Conservation (phyloP, 2,329 filamentous ascomycete species). For the Aureobasidium lini region DNA sequence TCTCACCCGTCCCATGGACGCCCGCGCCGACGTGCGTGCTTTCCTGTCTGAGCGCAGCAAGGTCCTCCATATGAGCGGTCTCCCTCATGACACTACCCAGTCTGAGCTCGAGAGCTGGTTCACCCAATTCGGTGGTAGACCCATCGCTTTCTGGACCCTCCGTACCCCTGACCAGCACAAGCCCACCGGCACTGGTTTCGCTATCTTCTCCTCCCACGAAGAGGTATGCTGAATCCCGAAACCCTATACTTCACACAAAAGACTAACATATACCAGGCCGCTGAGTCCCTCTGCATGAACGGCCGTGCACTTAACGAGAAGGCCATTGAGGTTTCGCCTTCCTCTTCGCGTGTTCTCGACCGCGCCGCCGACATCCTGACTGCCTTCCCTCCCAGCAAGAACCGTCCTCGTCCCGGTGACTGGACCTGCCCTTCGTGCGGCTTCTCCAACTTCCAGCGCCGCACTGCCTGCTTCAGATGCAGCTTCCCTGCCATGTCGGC, state of each 20-base stretch:
- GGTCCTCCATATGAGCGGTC: slow-evolving; percentile 93
- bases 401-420: slow-evolving; percentile 90
- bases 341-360: slow-evolving; percentile 92
- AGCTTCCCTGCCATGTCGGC: slow-evolving; percentile 92
- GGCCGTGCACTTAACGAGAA: slow-evolving; percentile 96
- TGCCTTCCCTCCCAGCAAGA: slow-evolving; percentile 97
- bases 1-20: slow-evolving; percentile 90
- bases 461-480: slow-evolving; percentile 97
- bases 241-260: slow-evolving; percentile 3
- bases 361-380: slow-evolving; percentile 92
- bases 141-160: slow-evolving; percentile 98
- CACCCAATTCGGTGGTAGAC: slow-evolving; percentile 93
- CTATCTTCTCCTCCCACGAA: slow-evolving; percentile 97
- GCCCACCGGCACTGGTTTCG: slow-evolving; percentile 96
- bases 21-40: slow-evolving; percentile 87
- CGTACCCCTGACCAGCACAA: slow-evolving; percentile 98
- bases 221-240: slow-evolving; percentile 58
- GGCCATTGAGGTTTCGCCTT: slow-evolving; percentile 96
- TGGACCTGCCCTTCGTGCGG: slow-evolving; percentile 99
- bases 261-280: slow-evolving; percentile 54
- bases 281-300: slow-evolving; percentile 98
- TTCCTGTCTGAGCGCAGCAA: slow-evolving; percentile 96
- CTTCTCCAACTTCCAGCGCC: slow-evolving; percentile 98
- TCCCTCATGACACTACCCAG: slow-evolving; percentile 96
- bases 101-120: slow-evolving; percentile 99